Conservation (phyloP, 202 grass and related monocot genomes). For the Digitaria exilis region DNA sequence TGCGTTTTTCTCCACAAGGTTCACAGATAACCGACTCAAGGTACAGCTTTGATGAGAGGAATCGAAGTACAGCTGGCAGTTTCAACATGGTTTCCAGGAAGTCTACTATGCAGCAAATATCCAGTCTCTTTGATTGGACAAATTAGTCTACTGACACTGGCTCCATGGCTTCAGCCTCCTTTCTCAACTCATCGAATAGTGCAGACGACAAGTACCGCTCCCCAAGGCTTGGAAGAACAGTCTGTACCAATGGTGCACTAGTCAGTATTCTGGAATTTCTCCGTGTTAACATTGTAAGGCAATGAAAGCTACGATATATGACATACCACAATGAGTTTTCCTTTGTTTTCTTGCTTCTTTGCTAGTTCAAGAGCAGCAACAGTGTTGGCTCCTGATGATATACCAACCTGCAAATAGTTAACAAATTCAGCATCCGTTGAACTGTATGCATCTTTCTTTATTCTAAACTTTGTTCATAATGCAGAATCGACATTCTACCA, state of each 20-base stretch:
- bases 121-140: neutral
- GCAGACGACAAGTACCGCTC: slow-evolving; percentile 78
- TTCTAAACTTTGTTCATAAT: neutral
- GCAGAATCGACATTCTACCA: neutral
- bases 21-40: neutral
- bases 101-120: slow-evolving; percentile 23
- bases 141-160: slow-evolving; percentile 67
- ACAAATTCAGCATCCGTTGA: neutral
- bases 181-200: slow-evolving; percentile 75
- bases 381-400: slow-evolving; percentile 94
- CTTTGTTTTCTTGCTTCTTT: slow-evolving; percentile 85
- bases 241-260: slow-evolving; percentile 46
- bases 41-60: slow-evolving; percentile 1
- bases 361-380: slow-evolving; percentile 81
- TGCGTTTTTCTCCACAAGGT: neutral
- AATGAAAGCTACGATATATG: neutral
- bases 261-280: slow-evolving; percentile 15
- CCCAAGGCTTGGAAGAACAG: slow-evolving; percentile 78
- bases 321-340: slow-evolving; percentile 95
- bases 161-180: slow-evolving; percentile 84
- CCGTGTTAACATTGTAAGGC: neutral
- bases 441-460: neutral
- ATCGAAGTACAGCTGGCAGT: neutral
- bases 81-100: neutral
- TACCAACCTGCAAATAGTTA: slow-evolving; percentile 65